These are phyloP conservation scores for Hibiscus syriacus DNA, from an alignment of 345 rosid species.

Conservation along the genomic window DNA sequence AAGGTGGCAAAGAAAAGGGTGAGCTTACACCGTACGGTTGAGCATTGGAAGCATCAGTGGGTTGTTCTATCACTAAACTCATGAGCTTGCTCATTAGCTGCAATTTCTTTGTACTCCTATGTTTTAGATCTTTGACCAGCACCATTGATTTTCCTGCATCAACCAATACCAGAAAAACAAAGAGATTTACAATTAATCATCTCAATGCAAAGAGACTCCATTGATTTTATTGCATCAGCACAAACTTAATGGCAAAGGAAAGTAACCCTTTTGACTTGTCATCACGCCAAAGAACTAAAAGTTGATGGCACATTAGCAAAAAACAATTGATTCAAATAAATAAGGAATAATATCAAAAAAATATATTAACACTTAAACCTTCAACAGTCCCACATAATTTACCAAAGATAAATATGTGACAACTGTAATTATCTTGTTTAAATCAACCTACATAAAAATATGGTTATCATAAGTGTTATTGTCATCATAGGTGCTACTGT, in stretches of 20 bases:
- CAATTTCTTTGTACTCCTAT: conserved; percentile 18
- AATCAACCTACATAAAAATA: too few relatives aligned
- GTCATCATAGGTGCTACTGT: too few relatives aligned
- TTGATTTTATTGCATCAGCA: too few relatives aligned
- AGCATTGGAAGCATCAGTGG: conserved; percentile 39
- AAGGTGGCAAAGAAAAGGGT: conserved; percentile 51
- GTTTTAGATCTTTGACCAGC: not conserved
- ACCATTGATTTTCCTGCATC: conserved; percentile 31
- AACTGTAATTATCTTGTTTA: too few relatives aligned
- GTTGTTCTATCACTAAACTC: conserved; percentile 39
- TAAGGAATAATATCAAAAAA: too few relatives aligned
- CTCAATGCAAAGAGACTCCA: too few relatives aligned
- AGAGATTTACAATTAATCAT: not conserved
- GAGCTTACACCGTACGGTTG: conserved; percentile 47
- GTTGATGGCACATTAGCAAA: not conserved
- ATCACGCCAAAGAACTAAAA: not conserved
- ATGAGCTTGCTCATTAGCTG: conserved; percentile 30
- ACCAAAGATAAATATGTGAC: too few relatives aligned
- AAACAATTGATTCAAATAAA: not conserved
- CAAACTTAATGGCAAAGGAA: conserved; percentile 9
- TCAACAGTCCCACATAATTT: too few relatives aligned
- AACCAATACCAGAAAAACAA: conserved; percentile 1
- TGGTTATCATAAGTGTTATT: too few relatives aligned
- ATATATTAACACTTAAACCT: too few relatives aligned
- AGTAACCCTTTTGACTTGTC: not conserved